Conservation (phyloP, 2,329 filamentous ascomycete species). For the Aspergillus sclerotialis region DNA sequence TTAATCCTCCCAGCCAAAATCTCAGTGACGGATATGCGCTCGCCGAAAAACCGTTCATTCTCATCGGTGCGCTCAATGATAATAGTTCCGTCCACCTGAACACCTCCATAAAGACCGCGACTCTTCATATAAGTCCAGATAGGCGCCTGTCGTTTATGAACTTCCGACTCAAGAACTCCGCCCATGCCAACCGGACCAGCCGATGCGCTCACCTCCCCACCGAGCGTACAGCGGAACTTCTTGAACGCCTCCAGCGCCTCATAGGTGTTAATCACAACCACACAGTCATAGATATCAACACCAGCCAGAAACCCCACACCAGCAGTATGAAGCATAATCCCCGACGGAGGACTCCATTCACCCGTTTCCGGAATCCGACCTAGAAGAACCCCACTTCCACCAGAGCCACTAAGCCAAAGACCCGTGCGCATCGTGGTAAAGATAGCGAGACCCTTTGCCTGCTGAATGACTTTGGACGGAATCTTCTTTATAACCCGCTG, state of each 20-base stretch:
- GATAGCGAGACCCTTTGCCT: slow-evolving; percentile 83
- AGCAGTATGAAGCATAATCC: slow-evolving; percentile 82
- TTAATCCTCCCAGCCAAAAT: slow-evolving; percentile 57
- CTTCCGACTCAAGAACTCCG: slow-evolving; percentile 61
- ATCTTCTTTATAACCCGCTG: slow-evolving; percentile 73
- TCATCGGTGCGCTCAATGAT: slow-evolving; percentile 81
- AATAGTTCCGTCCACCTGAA: slow-evolving; percentile 81
- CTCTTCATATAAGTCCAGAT: slow-evolving; percentile 86
- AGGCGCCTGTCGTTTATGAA: slow-evolving; percentile 62
- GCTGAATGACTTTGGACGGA: slow-evolving; percentile 73
- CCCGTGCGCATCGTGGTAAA: slow-evolving; percentile 95
- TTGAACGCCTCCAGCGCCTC: slow-evolving; percentile 80
- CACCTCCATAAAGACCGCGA: slow-evolving; percentile 77
- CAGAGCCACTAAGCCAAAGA: slow-evolving; percentile 83
- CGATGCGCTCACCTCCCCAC: slow-evolving; percentile 69
- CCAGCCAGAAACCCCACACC: slow-evolving; percentile 85
- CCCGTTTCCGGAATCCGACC: slow-evolving; percentile 72
- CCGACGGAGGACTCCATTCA: slow-evolving; percentile 84
- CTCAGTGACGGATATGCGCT: slow-evolving; percentile 54
- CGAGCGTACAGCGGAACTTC: slow-evolving; percentile 69
- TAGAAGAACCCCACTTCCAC: slow-evolving; percentile 80
- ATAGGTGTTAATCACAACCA: slow-evolving; percentile 84
- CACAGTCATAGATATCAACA: slow-evolving; percentile 92
- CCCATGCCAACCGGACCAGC: slow-evolving; percentile 73
- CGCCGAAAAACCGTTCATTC: slow-evolving; percentile 78